Evolutionary conservation across 2,329 filamentous ascomycete genomes (phyloP), one percentile per base, ranked within the genome.

Genomic region (Diplodia scrobiculata): DNA sequence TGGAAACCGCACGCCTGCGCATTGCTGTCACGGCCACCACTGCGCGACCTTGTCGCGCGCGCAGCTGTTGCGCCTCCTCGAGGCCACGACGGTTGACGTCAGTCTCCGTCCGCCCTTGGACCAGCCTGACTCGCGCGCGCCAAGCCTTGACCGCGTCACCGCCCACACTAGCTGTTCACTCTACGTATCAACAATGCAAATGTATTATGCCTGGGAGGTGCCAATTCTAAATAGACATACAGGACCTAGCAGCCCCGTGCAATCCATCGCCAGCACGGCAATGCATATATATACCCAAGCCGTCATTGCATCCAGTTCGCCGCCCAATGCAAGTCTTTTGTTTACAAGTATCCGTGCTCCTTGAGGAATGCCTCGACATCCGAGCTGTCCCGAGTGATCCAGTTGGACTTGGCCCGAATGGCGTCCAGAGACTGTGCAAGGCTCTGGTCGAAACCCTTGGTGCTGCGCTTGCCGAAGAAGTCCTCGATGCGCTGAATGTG

Each of bases 361-460:
- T 86, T 86, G 69, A 91, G 79, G 89, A 89, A 93, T 64, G 77
- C 73, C 75, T 86, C 84, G n/a, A 97, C 90, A 77, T 96, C 91
- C 32, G 86, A 84, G 51, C 84, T 82, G 77, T 97, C 93, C 67
- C 92, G 86, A 77, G 87, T 80, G 66, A 96, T 76, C 91, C 91
- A 96, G 67, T 87, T 85, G 72, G 89, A 84, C 86, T 97, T 98
- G 65, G 92, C 92, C 68, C 86, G 86, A 73, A 97, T 89, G 3
- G 88, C 84, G 77, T 98, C 94, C 71, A 90, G 84, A 76, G 90
- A 94, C 82, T 98, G 94, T n/a, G 92, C 91, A 67, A 98, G 82
- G 58, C 91, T 88, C 76, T 93, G 89, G 74, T 96, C 91, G 73
- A 92, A 98, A 51, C 92, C 87, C 82, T 91, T 96, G 68, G 89